Evolutionary conservation across 495 filamentous ascomycete genomes (phyloP), one percentile per base, ranked within the genome.

Genomic region (Annulohypoxylon stygium): DNA sequence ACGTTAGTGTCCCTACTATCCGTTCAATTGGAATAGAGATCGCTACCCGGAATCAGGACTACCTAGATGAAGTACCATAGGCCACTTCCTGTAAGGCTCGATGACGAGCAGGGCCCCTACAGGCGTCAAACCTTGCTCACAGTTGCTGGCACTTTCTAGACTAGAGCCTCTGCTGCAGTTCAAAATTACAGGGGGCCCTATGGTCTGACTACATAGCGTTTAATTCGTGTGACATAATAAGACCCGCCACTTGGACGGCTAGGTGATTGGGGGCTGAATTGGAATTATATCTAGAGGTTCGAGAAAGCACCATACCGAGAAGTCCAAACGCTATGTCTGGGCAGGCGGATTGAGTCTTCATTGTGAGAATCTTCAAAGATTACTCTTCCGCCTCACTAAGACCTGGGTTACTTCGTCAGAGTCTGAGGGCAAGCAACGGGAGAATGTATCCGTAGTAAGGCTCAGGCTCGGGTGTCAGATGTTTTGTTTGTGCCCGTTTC

Each of bases 391-490:
- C 57, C 34, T 74, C 62, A 36, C 53, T 55, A 48, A 54, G 47
- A 37, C 8, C 47, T 30, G 37, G 0, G n/a, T 23, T 47, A 54
- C 30, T 57, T 25, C 33, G 57, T 26, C 20, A 25, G 34, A 20
- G 51, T 51, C 26, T 45, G 5, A 30, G 39, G 41, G 23, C 9
- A 67, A 61, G 55, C 66, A 53, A 48, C 30, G 39, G 61, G 23
- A 58, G 0, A 36, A 55, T 18, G 30, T 60, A 60, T 18, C 57
- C 43, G 8, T 66, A 54, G 14, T 18, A 50, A 61, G 71, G 67
- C 71, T 67, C 45, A 61, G 71, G 67, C 71, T 67, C 45, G 39
- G 67, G 36, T 20, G 14, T 50, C 58, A 53, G 62, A 16, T 61
- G 65, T 41, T 58, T 66, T 66, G 45, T 67, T 54, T 54, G 16